These are phyloP conservation scores for Friedmanniomyces simplex DNA, from an alignment of 495 filamentous ascomycete species.

Conservation along the genomic window DNA sequence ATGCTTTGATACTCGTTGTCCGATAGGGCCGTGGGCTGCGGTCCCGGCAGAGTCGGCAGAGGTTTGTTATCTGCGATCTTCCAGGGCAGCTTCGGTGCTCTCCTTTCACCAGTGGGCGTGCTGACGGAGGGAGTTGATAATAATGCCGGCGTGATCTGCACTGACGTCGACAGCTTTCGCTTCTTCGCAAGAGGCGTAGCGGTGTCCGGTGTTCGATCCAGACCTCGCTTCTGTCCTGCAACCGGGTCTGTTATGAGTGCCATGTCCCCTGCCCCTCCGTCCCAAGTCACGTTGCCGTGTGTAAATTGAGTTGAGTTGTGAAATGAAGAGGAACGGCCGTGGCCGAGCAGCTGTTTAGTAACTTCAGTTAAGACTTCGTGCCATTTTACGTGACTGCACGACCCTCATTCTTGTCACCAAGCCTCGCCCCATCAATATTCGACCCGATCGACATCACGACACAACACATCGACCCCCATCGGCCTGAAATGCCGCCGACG, in stretches of 20 bases:
- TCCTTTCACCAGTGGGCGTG: constrained; percentile 34
- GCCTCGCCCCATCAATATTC: not conserved
- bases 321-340: too few relatives aligned
- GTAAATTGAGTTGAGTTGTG: not conserved
- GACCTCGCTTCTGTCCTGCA: constrained; percentile 11
- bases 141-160: not conserved
- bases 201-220: constrained; percentile 4
- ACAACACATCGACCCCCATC: not conserved
- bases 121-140: not conserved
- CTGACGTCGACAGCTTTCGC: constrained; percentile 4
- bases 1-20: constrained; percentile 68
- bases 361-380: too few relatives aligned
- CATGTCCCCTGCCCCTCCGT: not conserved
- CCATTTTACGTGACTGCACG: too few relatives aligned
- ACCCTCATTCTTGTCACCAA: too few relatives aligned
- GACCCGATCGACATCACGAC: too few relatives aligned
- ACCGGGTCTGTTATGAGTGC: not conserved
- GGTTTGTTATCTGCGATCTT: constrained; percentile 55
- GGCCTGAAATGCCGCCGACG: not conserved
- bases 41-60: constrained; percentile 60
- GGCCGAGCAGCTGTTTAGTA: too few relatives aligned
- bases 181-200: constrained; percentile 31
- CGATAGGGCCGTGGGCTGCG: constrained; percentile 56
- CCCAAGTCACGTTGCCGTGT: too few relatives aligned
- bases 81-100: constrained; percentile 48